Evolutionary conservation across 1,284 basidiomycete genomes (phyloP).

Genomic region (Tremellales sp.): DNA sequence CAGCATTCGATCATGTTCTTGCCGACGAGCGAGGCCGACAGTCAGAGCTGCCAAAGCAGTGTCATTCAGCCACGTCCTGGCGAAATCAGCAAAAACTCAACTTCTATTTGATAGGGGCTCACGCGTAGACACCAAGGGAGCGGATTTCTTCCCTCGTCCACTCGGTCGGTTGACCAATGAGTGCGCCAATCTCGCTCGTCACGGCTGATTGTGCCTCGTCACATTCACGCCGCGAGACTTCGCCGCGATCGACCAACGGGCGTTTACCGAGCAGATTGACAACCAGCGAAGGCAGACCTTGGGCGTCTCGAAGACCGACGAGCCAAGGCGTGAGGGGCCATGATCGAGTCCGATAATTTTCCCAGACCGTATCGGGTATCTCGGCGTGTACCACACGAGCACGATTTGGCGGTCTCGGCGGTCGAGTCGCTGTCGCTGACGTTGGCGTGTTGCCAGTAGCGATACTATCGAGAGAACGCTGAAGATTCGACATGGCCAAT

Average conservation of each 20-base stretch:
- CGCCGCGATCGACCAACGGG: conserved; percentile 24
- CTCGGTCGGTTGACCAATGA: conserved; percentile 21
- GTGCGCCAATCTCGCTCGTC: conserved; percentile 24
- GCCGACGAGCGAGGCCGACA: conserved; percentile 33
- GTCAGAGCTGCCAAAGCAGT: conserved; percentile 31
- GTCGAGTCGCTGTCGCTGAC: not conserved
- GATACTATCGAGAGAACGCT: not conserved
- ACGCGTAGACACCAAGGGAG: conserved; percentile 40
- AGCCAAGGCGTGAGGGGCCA: conserved; percentile 46
- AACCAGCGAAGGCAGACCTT: conserved; percentile 33
- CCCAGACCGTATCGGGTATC: conserved; percentile 32
- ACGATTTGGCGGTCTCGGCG: not conserved
- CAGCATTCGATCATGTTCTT: conserved; percentile 26
- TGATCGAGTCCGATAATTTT: conserved; percentile 35
- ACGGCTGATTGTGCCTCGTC: conserved; percentile 25
- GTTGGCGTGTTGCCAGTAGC: not conserved
- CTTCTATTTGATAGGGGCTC: conserved; percentile 8
- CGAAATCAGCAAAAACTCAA: not conserved
- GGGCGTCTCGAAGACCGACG: conserved; percentile 33
- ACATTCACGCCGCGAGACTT: conserved; percentile 20
- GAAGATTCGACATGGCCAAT: not conserved
- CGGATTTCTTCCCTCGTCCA: conserved; percentile 43
- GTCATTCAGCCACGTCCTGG: conserved; percentile 43
- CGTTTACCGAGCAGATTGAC: conserved; percentile 33
- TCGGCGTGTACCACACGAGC: conserved; percentile 6